phyloP scores from a whole-genome alignment of 73 alveolate species.

The Paramecium pentaurelia region DNA sequence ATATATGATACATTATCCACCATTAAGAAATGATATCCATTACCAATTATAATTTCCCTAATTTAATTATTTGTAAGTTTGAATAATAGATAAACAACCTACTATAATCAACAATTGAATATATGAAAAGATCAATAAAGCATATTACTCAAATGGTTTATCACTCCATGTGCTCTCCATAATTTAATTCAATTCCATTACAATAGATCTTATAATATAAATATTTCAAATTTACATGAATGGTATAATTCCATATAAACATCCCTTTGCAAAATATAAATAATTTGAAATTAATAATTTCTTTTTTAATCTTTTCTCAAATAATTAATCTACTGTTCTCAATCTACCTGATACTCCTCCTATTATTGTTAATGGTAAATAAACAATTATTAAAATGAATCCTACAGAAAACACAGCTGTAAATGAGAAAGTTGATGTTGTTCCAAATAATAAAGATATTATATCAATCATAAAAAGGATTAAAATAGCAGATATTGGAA shows the following conservation, averaged over 20 bases:
- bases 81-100: constrained; percentile 45
- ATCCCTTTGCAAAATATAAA: neutral
- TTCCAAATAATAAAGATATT: neutral
- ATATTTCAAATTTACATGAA: neutral
- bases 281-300: neutral
- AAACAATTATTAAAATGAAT: constrained; percentile 10
- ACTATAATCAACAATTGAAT: constrained; percentile 23
- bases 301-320: neutral
- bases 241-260: neutral
- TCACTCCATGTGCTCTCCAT: constrained; percentile 56
- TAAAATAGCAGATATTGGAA: neutral
- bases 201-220: neutral
- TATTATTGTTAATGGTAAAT: constrained; percentile 34
- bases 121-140: constrained; percentile 10
- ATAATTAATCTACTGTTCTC: constrained; percentile 42
- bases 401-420: constrained; percentile 31
- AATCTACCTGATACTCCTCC: constrained; percentile 56
- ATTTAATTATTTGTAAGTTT: constrained; percentile 38
- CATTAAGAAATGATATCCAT: constrained; percentile 55
- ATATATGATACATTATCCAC: neutral
- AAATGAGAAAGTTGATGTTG: constrained; percentile 41
- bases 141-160: constrained; percentile 5
- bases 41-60: constrained; percentile 51
- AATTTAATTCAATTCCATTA: constrained; percentile 32
- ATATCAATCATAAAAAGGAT: neutral